Base-by-base conservation (phyloP, 2,329 filamentous ascomycete species). In the Calonectria henricotiae region DNA sequence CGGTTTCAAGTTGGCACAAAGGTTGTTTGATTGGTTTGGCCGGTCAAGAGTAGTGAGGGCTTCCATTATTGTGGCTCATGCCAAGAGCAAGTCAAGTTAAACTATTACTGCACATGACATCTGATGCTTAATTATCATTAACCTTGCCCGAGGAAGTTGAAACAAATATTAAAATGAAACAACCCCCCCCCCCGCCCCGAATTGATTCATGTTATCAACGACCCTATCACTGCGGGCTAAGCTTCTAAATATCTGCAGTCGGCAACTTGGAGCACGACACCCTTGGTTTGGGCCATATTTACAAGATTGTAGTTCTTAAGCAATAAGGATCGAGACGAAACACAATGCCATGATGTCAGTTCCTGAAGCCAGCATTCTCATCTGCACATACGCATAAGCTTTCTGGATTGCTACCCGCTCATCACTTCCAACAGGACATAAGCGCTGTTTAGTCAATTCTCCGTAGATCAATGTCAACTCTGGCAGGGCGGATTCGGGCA, bases 331-430 rank as follows among this genome's bases (percentile, higher is more conserved):
- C 77, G 82, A 85, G 3, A 83, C 69, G 27, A 81, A 74, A 1
- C 71, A 70, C 44, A 81, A 23, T 0, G 67, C 73, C 75, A 80
- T 79, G 20, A 81, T 71, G 0, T 75, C 78, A 0, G 77, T 79
- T 2, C 79, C 80, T 0, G 78, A 77, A 15, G 79, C 77, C 32
- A 87, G 76, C 84, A 88, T 85, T 27, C 81, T 77, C 54, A 82
- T 82, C 80, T 87, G 86, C 0, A 84, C 83, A 71, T 87, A 85
- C 3, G 81, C 84, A 70, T 92, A 92, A 0, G 89, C 86, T 12
- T 83, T 77, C 74, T 90, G 89, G 76, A 91, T 91, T 0, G 85
- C 89, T 11, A 82, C 65, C 2, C 88, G 77, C 11, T 80, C 81
- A 0, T 82, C 77, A 7, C 76, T 83, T 1, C 86, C 87, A 15